Conservation (phyloP, 2,329 filamentous ascomycete genomes). For the Colletotrichum incanum region DNA sequence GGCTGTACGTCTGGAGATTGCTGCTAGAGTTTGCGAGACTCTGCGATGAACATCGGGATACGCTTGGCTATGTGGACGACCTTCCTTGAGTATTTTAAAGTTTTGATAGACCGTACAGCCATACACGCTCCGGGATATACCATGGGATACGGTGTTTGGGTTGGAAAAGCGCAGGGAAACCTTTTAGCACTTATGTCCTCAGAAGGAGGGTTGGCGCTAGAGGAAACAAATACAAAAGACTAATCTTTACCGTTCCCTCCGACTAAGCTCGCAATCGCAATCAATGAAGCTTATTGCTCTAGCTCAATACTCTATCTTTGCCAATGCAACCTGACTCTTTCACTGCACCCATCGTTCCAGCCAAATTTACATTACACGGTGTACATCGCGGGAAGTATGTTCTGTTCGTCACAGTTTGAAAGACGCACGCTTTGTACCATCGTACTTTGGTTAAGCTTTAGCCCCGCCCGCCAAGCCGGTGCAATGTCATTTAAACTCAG, state of each 20-base stretch:
- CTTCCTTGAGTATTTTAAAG: conserved; percentile 45
- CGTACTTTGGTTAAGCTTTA: background rate
- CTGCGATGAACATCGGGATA: conserved; percentile 61
- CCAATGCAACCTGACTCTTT: background rate
- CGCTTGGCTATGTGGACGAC: conserved; percentile 62
- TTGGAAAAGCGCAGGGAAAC: background rate
- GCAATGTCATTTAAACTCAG: background rate
- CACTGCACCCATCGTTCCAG: background rate
- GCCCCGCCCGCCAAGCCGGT: background rate
- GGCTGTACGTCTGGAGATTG: conserved; percentile 75
- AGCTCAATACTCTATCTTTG: background rate
- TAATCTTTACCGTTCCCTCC: background rate
- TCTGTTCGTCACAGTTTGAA: background rate
- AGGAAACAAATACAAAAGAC: background rate
- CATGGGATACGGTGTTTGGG: conserved; percentile 5
- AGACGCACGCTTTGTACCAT: background rate
- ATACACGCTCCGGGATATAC: conserved; percentile 15
- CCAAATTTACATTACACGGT: background rate
- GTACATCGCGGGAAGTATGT: background rate
- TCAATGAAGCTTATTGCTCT: background rate
- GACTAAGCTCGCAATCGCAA: background rate
- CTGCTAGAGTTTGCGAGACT: conserved; percentile 72
- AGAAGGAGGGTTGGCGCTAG: background rate
- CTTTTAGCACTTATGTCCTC: background rate
- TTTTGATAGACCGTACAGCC: background rate